These are phyloP conservation scores for Torulaspora gathmanii DNA, from an alignment of 805 yeast species.

Conservation along the genomic window DNA sequence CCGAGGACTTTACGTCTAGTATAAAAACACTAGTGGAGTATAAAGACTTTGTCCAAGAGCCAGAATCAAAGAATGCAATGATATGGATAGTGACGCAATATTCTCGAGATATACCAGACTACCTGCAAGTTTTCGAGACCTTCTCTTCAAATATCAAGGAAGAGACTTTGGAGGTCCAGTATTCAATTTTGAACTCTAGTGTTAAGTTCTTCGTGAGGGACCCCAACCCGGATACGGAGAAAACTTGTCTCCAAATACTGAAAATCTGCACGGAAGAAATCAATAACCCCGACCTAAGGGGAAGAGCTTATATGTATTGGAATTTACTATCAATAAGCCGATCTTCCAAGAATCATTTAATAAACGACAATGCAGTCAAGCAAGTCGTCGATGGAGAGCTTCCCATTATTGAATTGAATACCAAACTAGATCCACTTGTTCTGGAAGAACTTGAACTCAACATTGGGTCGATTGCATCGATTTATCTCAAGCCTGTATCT, in stretches of 20 bases:
- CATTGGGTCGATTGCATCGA: constrained; percentile 77
- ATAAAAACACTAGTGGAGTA: constrained; percentile 41
- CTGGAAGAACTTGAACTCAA: constrained; percentile 78
- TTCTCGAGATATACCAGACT: constrained; percentile 41
- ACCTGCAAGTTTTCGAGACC: constrained; percentile 29
- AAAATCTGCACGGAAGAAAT: constrained; percentile 67
- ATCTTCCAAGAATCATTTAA: constrained; percentile 29
- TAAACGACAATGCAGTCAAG: constrained; percentile 39
- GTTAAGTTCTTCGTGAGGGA: constrained; percentile 60
- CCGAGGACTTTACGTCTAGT: constrained; percentile 48
- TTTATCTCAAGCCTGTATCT: constrained; percentile 78
- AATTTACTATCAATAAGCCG: constrained; percentile 51
- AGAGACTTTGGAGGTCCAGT: constrained; percentile 71
- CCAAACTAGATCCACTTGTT: constrained; percentile 61
- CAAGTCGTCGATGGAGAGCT: constrained; percentile 55
- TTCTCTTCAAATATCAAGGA: constrained; percentile 45
- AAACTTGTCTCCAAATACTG: constrained; percentile 52
- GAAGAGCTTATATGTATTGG: constrained; percentile 84
- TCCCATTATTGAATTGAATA: constrained; percentile 66
- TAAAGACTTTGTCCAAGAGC: constrained; percentile 57
- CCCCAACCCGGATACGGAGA: constrained; percentile 50
- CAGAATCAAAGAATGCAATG: constrained; percentile 72
- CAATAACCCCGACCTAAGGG: constrained; percentile 81
- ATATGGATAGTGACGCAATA: constrained; percentile 83
- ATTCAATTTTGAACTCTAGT: constrained; percentile 65